Evolutionary conservation across 2,329 filamentous ascomycete genomes (phyloP), one percentile per base, ranked within the genome.

Genomic region (Pseudocercospora fijiensis): DNA sequence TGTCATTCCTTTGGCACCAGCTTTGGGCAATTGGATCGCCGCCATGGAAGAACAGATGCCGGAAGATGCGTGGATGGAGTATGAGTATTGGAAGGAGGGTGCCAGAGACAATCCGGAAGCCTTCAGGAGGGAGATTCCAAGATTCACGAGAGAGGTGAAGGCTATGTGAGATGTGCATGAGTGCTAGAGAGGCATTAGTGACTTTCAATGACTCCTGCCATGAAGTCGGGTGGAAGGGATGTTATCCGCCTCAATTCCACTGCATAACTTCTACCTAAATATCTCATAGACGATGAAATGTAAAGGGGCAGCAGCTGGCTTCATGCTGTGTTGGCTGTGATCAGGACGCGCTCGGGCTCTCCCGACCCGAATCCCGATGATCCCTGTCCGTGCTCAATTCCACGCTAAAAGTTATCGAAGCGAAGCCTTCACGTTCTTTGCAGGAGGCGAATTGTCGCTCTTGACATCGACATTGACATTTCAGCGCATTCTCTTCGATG

Each of bases 61-160:
- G 0, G 85, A 88, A 73, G 85, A 87, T 70, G 84, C 82, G 6
- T 87, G 85, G 85, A 87, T 88, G 76, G 85, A 88, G 75, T 87
- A 86, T 72, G 84, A 87, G 74, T 88, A 87, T 67, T 88, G 85
- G 85, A 83, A 84, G 64, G 77, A 80, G 3, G 83, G 83, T 0
- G 82, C 82, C 3, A 75, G 82, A 33, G 75, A 78, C 22, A 66
- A 74, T 53, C 75, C 75, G n/a, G 70, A 76, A 63, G 69, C 72
- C 58, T 78, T 77, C 47, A 68, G 67, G 24, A 75, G 67, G 67
- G 63, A 72, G 11, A 70, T 74, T 37, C 72, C 72, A 11, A 71
- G 73, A 59, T 76, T 76, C 58, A 64, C 61, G 37, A 69, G 72
- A 52, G 62, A 60, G 37, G 69, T 71, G 11, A 67, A 66, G 64